Base-by-base conservation (phyloP, 257 asterid genomes). In the Plantago major region DNA sequence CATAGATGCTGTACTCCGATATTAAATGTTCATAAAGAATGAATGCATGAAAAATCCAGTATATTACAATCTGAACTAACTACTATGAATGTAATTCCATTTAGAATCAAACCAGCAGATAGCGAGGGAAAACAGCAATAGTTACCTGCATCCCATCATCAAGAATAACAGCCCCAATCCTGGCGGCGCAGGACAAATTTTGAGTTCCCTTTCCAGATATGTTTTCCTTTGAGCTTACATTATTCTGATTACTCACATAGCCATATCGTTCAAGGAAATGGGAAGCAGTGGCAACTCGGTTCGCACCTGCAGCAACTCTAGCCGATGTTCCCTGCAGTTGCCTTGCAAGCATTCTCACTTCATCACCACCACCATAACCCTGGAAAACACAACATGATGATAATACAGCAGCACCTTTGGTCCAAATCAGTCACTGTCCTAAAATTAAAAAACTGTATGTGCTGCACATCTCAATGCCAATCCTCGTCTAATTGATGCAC, bases 121-220 rank as follows among this genome's bases (percentile, higher is more conserved):
- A n/a, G 17, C 17, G 13, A 66, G 28, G 11, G 37, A 58, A 74
- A n/a, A n/a, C 40, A 78, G 47, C 9, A 50, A 44, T 33, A 33
- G 0, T 33, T 73, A 92, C 98, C 98, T 92, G 97, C 99, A 92
- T 89, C 28, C 99, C 99, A 67, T 92, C 99, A 71, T 92, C 99
- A 46, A 92, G 84, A 58, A 92, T 80, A 53, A 80, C 85, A 66
- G 60, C 76, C 49, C 94, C 89, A 73, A 89, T 84, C 64, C 30
- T 70, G 66, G 62, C 79, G 12, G 65, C 33, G 19, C 54, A 62
- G 47, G 76, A 55, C 70, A 9, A 51, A 69, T 17, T 55, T 52
- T 68, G 58, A 22, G 33, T 19, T 68, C 56, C 66, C 22, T 47
- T 71, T 49, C 40, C 71, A 26, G 72, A 55, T 45, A 69, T 30